Base-by-base conservation (phyloP, 2,329 filamentous ascomycete species). In the Fusarium xyrophilum region DNA sequence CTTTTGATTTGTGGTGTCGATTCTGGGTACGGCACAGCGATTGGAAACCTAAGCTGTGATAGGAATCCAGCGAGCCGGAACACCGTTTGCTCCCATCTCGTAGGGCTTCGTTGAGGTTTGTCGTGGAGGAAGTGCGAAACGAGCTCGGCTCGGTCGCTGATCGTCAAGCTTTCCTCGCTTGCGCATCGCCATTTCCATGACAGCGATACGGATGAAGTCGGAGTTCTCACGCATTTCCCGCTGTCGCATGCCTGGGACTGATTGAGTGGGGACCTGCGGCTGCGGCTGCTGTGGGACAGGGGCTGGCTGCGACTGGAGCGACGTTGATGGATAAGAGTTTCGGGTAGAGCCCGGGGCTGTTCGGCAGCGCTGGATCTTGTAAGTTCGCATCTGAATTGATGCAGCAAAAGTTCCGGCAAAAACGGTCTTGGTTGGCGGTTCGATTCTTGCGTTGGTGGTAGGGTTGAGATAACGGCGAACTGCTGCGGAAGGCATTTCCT, bases 111-210 rank as follows among this genome's bases (percentile, higher is more conserved):
- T 78, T 59, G 79, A 79, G 38, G 83, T 78, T 75, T 87, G 87
- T 66, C 89, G 82, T n/a, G 89, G 87, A 13, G 89, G 88, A n/a
- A 91, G 81, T 11, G 88, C 85, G 84, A 88, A 89, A 47, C 87
- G 84, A n/a, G 89, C 89, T 50, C 88, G 84, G 30, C 89, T 89
- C n/a, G 88, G 87, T 57, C 85, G 85, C 67, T 88, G 85, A 71
- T 89, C 86, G 70, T 89, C 88, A 53, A 91, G 81, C 76, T 91
- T 91, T 69, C 89, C 89, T 43, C 81, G 82, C 73, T 85, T 86
- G 58, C 89, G 86, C 89, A 91, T 91, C 15, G 88, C 85, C 85
- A 91, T 90, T 74, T 91, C 89, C 84, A 91, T 87, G 52, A 91
- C 89, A 36, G 89, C 89, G 56, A 91, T 86, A 70, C 89, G 86